A percentile compares a stretch with the other conserved stretches of the same genome.
Evolutionary conservation across 2,329 filamentous ascomycete species (phyloP).

Genomic region (Ascochyta lentis): DNA sequence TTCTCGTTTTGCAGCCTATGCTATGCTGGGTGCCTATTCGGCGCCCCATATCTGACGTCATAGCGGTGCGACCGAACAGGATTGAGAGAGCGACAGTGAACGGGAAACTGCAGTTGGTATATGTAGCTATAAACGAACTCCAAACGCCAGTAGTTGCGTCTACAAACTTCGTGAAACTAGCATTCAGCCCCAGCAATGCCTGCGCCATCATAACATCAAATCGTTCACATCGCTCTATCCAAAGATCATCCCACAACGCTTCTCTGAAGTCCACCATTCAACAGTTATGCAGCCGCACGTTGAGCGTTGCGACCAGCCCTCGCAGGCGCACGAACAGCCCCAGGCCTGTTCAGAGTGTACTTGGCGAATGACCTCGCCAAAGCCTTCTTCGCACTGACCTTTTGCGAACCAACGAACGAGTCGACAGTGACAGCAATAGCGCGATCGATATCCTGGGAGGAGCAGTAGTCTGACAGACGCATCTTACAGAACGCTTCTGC

Average conservation of each 20-base stretch:
- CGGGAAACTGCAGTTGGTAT: conserved; percentile 3
- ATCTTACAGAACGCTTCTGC: conserved; percentile 95
- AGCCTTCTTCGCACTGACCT: conserved; percentile 97
- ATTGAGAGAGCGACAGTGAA: neutral
- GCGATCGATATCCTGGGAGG: conserved; percentile 87
- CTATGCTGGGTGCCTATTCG: neutral
- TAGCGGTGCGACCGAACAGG: neutral
- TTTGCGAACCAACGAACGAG: conserved; percentile 94
- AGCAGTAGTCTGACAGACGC: conserved; percentile 96
- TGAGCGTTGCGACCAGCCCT: conserved; percentile 38
- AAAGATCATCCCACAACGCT: neutral
- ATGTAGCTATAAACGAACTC: conserved; percentile 6
- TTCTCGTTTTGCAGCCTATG: neutral
- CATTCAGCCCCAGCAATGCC: neutral
- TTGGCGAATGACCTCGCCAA: conserved; percentile 94
- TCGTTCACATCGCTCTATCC: neutral
- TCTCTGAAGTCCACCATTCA: neutral
- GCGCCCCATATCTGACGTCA: neutral
- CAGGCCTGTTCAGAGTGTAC: conserved; percentile 66
- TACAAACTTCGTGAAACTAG: neutral
- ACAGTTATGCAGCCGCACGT: conserved; percentile 35
- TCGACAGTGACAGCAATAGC: conserved; percentile 97
- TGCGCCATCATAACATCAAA: neutral
- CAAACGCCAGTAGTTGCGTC: neutral
- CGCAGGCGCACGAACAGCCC: conserved; percentile 45